Conservation (phyloP, 306 rosid species). For the Macrotyloma uniflorum region DNA sequence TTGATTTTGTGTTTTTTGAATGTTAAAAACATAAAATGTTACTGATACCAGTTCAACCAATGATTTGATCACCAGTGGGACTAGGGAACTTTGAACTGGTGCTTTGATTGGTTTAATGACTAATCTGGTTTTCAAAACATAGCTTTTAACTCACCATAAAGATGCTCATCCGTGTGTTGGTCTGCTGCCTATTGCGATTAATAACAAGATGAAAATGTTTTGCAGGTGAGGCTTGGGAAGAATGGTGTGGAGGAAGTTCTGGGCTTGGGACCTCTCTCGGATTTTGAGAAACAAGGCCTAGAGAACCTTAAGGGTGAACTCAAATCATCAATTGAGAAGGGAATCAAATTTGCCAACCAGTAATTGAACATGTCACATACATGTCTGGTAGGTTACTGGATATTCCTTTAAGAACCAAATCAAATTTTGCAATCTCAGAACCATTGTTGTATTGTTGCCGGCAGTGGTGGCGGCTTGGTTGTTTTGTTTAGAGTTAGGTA, state of each 20-base stretch:
- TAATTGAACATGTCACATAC: slow-evolving; percentile 30
- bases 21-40: no score
- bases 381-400: slow-evolving; percentile 28
- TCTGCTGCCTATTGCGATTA: neutral
- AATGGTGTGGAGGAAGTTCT: slow-evolving; percentile 83
- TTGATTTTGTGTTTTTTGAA: no score
- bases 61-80: no score
- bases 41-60: no score
- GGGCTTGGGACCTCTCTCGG: slow-evolving; percentile 82
- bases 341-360: slow-evolving; percentile 76
- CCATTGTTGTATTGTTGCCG: slow-evolving; percentile 45
- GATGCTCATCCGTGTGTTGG: neutral
- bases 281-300: slow-evolving; percentile 77
- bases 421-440: slow-evolving; percentile 58
- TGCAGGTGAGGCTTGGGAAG: slow-evolving; percentile 93
- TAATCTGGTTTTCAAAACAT: no score
- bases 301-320: slow-evolving; percentile 81
- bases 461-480: slow-evolving; percentile 38
- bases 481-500: slow-evolving; percentile 42
- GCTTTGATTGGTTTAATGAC: no score
- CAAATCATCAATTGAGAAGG: slow-evolving; percentile 84
- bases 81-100: no score
- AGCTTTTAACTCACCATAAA: no score
- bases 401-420: slow-evolving; percentile 27
- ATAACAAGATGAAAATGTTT: slow-evolving; percentile 5